These are phyloP conservation scores for Dipodascopsis tothii DNA, from an alignment of 805 yeast species.

Conservation along the genomic window DNA sequence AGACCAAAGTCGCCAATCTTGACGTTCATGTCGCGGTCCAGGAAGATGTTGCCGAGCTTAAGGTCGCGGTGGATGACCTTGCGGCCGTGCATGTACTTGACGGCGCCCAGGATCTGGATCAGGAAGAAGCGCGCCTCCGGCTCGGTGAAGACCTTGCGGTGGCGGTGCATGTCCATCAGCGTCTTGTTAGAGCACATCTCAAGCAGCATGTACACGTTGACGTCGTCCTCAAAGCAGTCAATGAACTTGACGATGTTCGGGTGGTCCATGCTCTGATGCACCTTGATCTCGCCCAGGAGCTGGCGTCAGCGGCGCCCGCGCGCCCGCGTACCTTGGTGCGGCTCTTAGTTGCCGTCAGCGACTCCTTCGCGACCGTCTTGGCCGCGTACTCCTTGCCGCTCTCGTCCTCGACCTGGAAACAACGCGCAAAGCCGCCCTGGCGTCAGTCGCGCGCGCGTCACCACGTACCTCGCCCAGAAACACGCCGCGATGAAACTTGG, in stretches of 20 bases:
- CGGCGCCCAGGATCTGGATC: constrained; percentile 91
- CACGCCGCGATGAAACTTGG: constrained; percentile 82
- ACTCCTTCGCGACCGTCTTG: constrained; percentile 93
- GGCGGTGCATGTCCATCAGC: constrained; percentile 81
- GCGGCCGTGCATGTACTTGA: constrained; percentile 83
- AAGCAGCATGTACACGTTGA: constrained; percentile 82
- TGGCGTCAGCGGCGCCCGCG: constrained; percentile 30
- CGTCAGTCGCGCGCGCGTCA: background rate
- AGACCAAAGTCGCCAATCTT: constrained; percentile 97
- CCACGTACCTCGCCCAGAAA: constrained; percentile 66
- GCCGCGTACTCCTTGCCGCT: constrained; percentile 87
- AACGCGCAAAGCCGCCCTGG: constrained; percentile 92
- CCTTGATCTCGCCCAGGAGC: constrained; percentile 86
- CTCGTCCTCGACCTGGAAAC: constrained; percentile 92
- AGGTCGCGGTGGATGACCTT: constrained; percentile 93
- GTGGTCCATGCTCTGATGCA: constrained; percentile 84
- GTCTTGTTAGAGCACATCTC: constrained; percentile 95
- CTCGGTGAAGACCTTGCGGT: constrained; percentile 77
- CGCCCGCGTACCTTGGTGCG: constrained; percentile 39
- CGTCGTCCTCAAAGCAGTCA: constrained; percentile 95
- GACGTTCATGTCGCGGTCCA: constrained; percentile 87
- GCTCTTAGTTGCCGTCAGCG: constrained; percentile 85
- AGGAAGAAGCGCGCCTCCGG: constrained; percentile 85
- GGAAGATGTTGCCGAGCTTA: constrained; percentile 90
- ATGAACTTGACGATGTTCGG: constrained; percentile 84